phyloP scores from a whole-genome alignment of 148 eudicot species.

The Oxyria digyna region DNA sequence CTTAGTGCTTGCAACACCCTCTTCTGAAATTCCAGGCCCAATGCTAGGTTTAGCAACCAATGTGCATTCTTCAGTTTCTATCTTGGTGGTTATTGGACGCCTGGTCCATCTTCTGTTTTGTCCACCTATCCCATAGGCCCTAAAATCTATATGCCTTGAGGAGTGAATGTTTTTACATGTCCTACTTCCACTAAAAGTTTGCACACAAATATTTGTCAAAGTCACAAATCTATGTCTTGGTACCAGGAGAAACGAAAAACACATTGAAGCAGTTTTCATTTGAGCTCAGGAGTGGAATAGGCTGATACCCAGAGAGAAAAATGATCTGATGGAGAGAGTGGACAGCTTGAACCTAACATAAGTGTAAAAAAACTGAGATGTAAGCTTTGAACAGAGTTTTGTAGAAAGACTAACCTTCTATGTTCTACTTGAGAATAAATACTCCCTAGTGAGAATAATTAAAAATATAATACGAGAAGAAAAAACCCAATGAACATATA shows the following conservation, averaged over 20 bases:
- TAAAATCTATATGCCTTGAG: conserved; percentile 31
- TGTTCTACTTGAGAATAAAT: background rate
- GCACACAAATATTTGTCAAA: conserved; percentile 48
- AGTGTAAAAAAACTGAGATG: background rate
- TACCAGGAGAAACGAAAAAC: conserved; percentile 46
- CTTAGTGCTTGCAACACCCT: conserved; percentile 18
- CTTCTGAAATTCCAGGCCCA: conserved; percentile 31
- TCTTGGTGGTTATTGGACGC: conserved; percentile 29
- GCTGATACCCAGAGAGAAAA: conserved; percentile 13
- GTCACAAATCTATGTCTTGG: conserved; percentile 46
- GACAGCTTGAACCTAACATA: conserved; percentile 15
- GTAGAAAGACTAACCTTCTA: background rate
- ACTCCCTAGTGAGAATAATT: background rate
- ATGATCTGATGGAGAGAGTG: conserved; percentile 15
- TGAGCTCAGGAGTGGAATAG: conserved; percentile 15
- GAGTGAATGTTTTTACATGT: conserved; percentile 17
- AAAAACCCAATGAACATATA: background rate
- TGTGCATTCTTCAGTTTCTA: conserved; percentile 23
- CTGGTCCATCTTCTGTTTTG: conserved; percentile 46
- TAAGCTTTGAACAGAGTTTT: background rate
- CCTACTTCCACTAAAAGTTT: conserved; percentile 22
- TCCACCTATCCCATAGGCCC: conserved; percentile 29
- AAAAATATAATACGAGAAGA: background rate
- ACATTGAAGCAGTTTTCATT: conserved; percentile 62
- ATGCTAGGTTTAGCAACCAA: conserved; percentile 30